Evolutionary conservation across 208 protist genomes (phyloP).

Genomic region (Crithidia thermophila): DNA sequence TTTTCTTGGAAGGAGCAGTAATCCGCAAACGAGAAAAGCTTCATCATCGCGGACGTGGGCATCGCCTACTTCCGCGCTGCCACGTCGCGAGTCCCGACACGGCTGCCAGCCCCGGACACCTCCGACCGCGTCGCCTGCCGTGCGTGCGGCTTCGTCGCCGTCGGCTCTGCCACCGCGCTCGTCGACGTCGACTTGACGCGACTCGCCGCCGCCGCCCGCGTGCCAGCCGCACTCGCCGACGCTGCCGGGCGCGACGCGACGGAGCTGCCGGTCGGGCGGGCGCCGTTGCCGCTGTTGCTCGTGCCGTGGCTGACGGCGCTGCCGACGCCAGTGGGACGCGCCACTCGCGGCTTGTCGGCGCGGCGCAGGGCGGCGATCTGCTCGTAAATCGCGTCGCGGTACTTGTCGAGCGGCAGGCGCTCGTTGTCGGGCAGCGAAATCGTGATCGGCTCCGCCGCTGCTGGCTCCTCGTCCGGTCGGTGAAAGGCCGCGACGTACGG

Average conservation of each 20-base stretch:
- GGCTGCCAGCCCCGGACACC: conserved; percentile 18
- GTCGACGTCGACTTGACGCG: conserved; percentile 12
- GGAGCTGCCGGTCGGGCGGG: conserved; percentile 5
- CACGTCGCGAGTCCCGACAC: conserved; percentile 22
- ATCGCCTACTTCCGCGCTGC: conserved; percentile 16
- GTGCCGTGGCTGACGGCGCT: conserved; percentile 17
- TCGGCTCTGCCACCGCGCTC: neutral
- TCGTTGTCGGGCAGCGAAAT: conserved; percentile 95
- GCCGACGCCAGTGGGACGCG: conserved; percentile 14
- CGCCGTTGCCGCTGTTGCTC: conserved; percentile 18
- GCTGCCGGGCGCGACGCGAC: conserved; percentile 1
- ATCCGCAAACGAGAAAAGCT: neutral
- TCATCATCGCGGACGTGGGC: neutral
- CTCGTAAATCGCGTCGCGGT: conserved; percentile 92
- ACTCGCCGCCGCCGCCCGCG: conserved; percentile 3
- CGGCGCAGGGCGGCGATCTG: conserved; percentile 74
- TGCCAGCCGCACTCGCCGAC: conserved; percentile 10
- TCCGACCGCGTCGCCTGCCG: conserved; percentile 16
- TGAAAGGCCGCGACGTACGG: conserved; percentile 95
- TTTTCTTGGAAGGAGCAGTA: too few relatives aligned
- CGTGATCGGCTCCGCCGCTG: conserved; percentile 77
- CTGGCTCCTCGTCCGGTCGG: conserved; percentile 86
- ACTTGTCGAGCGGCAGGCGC: conserved; percentile 94
- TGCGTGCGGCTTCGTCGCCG: conserved; percentile 11
- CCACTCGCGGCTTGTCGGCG: conserved; percentile 14